Conservation (phyloP, 1,284 basidiomycete species). For the Rhodotorula sp. region DNA sequence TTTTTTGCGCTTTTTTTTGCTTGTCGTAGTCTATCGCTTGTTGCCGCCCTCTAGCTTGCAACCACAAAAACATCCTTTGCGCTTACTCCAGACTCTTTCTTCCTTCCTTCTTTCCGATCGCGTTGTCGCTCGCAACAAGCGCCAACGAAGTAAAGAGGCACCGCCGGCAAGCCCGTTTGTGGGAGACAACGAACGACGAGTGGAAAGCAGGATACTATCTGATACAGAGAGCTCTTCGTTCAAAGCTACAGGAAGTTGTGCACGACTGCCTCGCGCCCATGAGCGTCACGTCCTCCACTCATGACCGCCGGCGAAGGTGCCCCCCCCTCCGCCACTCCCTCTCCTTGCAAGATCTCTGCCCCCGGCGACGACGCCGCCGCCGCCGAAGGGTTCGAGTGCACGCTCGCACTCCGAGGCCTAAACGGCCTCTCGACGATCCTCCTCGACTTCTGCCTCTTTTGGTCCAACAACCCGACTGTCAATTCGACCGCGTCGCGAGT, state of each 20-base stretch:
- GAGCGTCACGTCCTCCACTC: conserved; percentile 6
- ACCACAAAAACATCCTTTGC: too few species aligned
- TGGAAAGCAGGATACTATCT: not conserved
- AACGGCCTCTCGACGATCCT: conserved; percentile 36
- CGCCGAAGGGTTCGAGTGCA: not conserved
- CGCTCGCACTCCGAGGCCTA: conserved; percentile 12
- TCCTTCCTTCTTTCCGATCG: too few species aligned
- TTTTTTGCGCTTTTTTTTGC: too few species aligned
- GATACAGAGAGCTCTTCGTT: not conserved
- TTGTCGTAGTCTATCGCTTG: too few species aligned
- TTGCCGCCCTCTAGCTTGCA: too few species aligned
- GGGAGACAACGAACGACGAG: not conserved
- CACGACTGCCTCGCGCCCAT: conserved; percentile 12
- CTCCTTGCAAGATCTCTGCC: not conserved
- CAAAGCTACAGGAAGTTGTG: conserved; percentile 5
- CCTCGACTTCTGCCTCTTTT: conserved; percentile 33
- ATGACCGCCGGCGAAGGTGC: not conserved
- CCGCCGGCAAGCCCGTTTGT: too few species aligned
- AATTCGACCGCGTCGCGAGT: conserved; percentile 36
- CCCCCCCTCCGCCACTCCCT: not conserved
- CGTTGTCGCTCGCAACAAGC: too few species aligned
- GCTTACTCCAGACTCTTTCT: too few species aligned
- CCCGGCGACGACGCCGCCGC: not conserved
- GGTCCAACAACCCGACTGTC: conserved; percentile 30
- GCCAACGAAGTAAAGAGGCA: too few species aligned